These are phyloP conservation scores for Reticulascus tulasneorum DNA, from an alignment of 2,329 filamentous ascomycete genomes.

Conservation along the genomic window DNA sequence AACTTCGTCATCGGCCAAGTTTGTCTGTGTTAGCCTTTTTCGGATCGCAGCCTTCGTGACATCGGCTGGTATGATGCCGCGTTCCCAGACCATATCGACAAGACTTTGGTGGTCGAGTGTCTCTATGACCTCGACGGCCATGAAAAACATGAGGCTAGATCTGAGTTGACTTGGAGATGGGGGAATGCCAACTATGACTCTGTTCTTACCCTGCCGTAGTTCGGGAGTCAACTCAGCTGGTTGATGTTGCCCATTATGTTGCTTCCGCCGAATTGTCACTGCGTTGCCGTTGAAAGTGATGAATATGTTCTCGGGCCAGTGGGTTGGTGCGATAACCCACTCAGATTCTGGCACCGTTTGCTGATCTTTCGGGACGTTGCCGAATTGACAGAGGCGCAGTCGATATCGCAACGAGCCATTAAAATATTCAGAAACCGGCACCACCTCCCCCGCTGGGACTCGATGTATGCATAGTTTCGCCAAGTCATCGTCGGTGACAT, in stretches of 20 bases:
- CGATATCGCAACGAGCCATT: conserved; percentile 61
- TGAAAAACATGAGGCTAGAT: conserved; percentile 41
- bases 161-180: conserved; percentile 16
- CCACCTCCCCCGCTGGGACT: conserved; percentile 20
- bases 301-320: conserved; percentile 70
- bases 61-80: conserved; percentile 35
- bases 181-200: conserved; percentile 48
- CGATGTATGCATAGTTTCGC: conserved; percentile 29
- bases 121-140: conserved; percentile 69
- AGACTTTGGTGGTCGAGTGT: conserved; percentile 45
- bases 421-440: conserved; percentile 35
- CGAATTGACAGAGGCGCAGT: conserved; percentile 56
- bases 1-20: conserved; percentile 56
- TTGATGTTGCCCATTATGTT: conserved; percentile 71
- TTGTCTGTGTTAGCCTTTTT: conserved; percentile 31
- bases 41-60: conserved; percentile 57
- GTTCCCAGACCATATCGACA: conserved; percentile 31
- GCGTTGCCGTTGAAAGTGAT: conserved; percentile 62
- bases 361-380: conserved; percentile 6
- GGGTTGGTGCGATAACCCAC: conserved; percentile 62
- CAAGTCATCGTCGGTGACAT: conserved; percentile 32
- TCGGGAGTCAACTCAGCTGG: conserved; percentile 68
- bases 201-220: conserved; percentile 58
- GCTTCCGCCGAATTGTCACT: conserved; percentile 59
- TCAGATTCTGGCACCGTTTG: conserved; percentile 35